Evolutionary conservation across 768 basidiomycete species (phyloP).

Genomic region (Mycena galericulata): DNA sequence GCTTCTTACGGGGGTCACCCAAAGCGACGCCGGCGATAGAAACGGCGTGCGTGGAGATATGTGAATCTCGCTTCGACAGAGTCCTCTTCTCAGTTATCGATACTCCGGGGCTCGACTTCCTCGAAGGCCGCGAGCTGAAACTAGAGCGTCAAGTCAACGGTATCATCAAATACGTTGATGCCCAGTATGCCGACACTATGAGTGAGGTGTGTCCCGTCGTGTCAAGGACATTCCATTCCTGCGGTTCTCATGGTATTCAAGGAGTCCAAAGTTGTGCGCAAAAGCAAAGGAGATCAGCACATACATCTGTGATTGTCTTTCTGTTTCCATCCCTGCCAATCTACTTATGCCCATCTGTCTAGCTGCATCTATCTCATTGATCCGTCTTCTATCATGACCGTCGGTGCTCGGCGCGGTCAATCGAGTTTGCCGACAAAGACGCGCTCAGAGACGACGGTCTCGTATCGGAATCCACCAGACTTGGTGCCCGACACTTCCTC

Average conservation of each 20-base stretch:
- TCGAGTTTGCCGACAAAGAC: slow-evolving; percentile 64
- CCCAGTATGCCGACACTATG: slow-evolving; percentile 88
- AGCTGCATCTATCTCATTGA: slow-evolving; percentile 92
- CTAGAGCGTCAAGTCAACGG: slow-evolving; percentile 83
- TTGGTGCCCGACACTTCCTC: slow-evolving; percentile 66
- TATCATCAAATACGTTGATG: slow-evolving; percentile 83
- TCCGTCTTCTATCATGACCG: slow-evolving; percentile 74
- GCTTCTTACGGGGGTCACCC: slow-evolving; percentile 70
- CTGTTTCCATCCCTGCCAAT: background rate
- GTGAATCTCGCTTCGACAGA: slow-evolving; percentile 85
- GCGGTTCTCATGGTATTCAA: slow-evolving; percentile 41
- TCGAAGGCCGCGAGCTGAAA: slow-evolving; percentile 76
- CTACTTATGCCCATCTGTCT: slow-evolving; percentile 23
- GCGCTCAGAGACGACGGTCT: slow-evolving; percentile 76
- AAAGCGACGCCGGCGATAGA: slow-evolving; percentile 74
- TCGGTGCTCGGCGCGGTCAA: slow-evolving; percentile 61
- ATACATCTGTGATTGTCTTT: slow-evolving; percentile 79
- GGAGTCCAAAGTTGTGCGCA: slow-evolving; percentile 91
- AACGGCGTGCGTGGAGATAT: slow-evolving; percentile 82
- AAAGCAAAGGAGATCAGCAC: slow-evolving; percentile 90
- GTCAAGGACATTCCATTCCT: slow-evolving; percentile 2
- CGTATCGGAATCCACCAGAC: slow-evolving; percentile 63
- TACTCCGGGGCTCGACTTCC: slow-evolving; percentile 87
- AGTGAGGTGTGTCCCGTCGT: slow-evolving; percentile 71
- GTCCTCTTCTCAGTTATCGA: slow-evolving; percentile 85